A percentile compares a stretch with the other conserved stretches of the same genome.
Conservation (phyloP, 768 basidiomycete genomes). For the Russula sp. region DNA sequence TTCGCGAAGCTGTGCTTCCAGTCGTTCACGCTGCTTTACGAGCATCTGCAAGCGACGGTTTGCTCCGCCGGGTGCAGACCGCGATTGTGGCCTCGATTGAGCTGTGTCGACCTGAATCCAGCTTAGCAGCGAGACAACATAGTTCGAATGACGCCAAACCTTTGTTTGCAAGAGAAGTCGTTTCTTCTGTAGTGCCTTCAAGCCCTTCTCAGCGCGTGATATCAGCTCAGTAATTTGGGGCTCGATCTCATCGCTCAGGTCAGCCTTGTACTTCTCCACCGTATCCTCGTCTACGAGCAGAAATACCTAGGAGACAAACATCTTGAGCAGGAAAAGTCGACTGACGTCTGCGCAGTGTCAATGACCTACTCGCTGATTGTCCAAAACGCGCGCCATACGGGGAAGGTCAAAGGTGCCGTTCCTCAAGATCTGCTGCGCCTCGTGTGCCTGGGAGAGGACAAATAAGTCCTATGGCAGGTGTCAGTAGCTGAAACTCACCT, state of each 20-base stretch:
- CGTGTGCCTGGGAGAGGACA: constrained; percentile 43
- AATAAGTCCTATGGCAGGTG: neutral
- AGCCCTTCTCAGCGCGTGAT: constrained; percentile 61
- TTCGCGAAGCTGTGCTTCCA: constrained; percentile 56
- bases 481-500: constrained; percentile 2
- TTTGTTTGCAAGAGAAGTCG: constrained; percentile 58
- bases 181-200: constrained; percentile 55
- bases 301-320: constrained; percentile 49
- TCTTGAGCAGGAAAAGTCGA: neutral
- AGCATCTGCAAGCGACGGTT: constrained; percentile 58
- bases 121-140: neutral
- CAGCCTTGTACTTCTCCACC: constrained; percentile 67
- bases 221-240: constrained; percentile 74
- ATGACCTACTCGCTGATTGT: constrained; percentile 52
- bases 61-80: constrained; percentile 44
- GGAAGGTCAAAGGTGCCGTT: constrained; percentile 68
- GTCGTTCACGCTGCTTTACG: constrained; percentile 56
- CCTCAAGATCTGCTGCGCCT: constrained; percentile 62
- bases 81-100: constrained; percentile 36
- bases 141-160: constrained; percentile 34
- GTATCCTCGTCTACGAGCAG: constrained; percentile 67
- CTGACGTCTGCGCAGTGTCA: constrained; percentile 6
- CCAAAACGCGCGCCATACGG: constrained; percentile 60
- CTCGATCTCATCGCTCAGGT: constrained; percentile 73
- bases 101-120: constrained; percentile 46